Evolutionary conservation across 1,139 yeast genomes (phyloP).

Genomic region (Pichia sp.): DNA sequence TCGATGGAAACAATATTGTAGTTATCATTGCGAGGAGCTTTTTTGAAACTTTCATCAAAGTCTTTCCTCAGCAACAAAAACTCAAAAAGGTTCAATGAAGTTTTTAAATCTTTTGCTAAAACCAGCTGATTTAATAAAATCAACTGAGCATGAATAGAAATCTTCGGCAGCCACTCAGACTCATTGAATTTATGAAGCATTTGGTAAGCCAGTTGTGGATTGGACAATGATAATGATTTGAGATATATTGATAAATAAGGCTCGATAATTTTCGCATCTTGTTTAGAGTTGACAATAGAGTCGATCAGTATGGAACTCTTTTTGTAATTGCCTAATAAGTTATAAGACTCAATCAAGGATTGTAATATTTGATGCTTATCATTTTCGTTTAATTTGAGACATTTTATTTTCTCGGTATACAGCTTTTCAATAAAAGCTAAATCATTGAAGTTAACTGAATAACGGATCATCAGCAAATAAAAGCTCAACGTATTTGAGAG

Average conservation of each 20-base stretch:
- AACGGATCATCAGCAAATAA: conserved; percentile 19
- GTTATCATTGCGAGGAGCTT: conserved; percentile 8
- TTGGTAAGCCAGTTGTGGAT: conserved; percentile 17
- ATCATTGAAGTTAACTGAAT: conserved; percentile 18
- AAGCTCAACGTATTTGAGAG: conserved; percentile 9
- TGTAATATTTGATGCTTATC: conserved; percentile 42
- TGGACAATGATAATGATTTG: conserved; percentile 17
- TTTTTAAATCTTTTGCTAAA: conserved; percentile 14
- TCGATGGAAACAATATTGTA: conserved; percentile 4
- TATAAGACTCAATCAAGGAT: conserved; percentile 41
- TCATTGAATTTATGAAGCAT: conserved; percentile 21
- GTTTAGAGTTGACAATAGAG: conserved; percentile 14
- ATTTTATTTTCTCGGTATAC: conserved; percentile 14
- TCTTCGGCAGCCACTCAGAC: conserved; percentile 25
- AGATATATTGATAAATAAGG: conserved; percentile 20
- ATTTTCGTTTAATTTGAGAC: conserved; percentile 2
- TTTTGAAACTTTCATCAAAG: conserved; percentile 22
- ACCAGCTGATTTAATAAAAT: conserved; percentile 18
- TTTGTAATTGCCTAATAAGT: conserved; percentile 39
- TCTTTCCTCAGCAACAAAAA: conserved; percentile 23
- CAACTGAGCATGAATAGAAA: conserved; percentile 19
- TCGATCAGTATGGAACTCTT: conserved; percentile 52
- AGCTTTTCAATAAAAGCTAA: conserved; percentile 14
- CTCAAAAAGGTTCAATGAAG: conserved; percentile 23
- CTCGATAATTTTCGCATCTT: background rate